A percentile compares a stretch with the other conserved stretches of the same genome.
Evolutionary conservation across 768 basidiomycete species (phyloP).

Genomic region (Termitomyces sp.): DNA sequence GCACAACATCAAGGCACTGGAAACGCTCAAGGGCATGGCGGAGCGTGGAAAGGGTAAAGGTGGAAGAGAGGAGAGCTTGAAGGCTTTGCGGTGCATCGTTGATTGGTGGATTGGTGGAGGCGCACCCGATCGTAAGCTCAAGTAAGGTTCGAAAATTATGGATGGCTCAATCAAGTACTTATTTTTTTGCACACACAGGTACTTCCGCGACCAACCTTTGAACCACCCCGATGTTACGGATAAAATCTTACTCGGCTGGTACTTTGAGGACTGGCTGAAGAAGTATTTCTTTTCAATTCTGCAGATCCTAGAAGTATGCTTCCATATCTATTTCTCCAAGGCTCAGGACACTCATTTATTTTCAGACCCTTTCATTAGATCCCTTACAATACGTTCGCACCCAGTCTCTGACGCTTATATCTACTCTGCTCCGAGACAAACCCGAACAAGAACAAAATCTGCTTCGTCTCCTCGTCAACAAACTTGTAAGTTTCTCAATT

Average conservation of each 20-base stretch:
- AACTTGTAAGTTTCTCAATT: conserved; percentile 60
- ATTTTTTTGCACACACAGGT: conserved; percentile 43
- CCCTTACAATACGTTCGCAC: conserved; percentile 85
- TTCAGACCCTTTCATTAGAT: conserved; percentile 76
- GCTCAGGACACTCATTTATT: neutral
- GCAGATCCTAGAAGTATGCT: conserved; percentile 74
- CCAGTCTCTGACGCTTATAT: conserved; percentile 75
- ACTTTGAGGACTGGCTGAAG: conserved; percentile 97
- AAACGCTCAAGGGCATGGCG: conserved; percentile 70
- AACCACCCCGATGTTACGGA: conserved; percentile 62
- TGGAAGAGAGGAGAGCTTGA: conserved; percentile 88
- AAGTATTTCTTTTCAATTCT: conserved; percentile 93
- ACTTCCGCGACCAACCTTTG: conserved; percentile 87
- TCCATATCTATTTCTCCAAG: neutral
- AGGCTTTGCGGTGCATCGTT: conserved; percentile 85
- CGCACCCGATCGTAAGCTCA: conserved; percentile 83
- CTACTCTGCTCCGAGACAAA: conserved; percentile 78
- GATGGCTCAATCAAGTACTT: neutral
- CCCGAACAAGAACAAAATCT: conserved; percentile 99
- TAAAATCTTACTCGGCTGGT: conserved; percentile 74
- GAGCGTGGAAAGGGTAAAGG: conserved; percentile 79
- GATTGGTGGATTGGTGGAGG: conserved; percentile 99
- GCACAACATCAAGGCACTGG: conserved; percentile 80
- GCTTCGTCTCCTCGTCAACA: conserved; percentile 88
- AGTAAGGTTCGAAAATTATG: conserved; percentile 40